Base-by-base conservation (phyloP, 345 rosid species). In the Litchi chinensis region DNA sequence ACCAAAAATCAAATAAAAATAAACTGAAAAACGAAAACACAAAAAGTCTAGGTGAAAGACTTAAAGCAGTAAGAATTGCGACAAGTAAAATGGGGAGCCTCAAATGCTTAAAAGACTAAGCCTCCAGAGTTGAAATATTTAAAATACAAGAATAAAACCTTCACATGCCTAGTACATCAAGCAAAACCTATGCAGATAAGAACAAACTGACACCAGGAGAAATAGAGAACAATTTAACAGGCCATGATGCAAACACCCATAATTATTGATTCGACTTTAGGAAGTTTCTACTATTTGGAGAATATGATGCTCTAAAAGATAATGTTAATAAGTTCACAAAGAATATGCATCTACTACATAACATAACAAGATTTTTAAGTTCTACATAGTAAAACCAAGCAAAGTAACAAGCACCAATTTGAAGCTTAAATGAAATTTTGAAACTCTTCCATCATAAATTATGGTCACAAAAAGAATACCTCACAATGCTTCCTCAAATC, bases 401-500 rank as follows among this genome's bases (percentile, higher is more conserved):
- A 60, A 71, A 22, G 67, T 18, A 5, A 63, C 60, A 16, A 6
- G 40, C 68, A 44, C 52, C 65, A 65, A 65, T 16, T 15, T 18
- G 70, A 72, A 78, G 54, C 70, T 40, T 57, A 3, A 7, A 11
- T 13, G n/a, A 65, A 28, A 62, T 64, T 52, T 60, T 43, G 12
- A 52, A 62, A 5, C 21, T 26, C 71, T 52, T 72, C 54, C 15
- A 10, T 59, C 39, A 12, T 11, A 66, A 52, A 4, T 59, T 39
- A 65, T 0, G 10, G 32, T 79, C 37, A 24, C 62, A 76, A 69
- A 71, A 63, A 68, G 19, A 68, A 57, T 89, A 96, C 99, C 98
- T 96, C 95, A 60, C 99, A 94, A 76, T 96, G 90, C 86, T 93
- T 94, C 84, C 84, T 91, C 72, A 94, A 85, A 70, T 92, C 90